phyloP scores from a whole-genome alignment of 2,329 filamentous ascomycete genomes.

The Fusarium sp. region DNA sequence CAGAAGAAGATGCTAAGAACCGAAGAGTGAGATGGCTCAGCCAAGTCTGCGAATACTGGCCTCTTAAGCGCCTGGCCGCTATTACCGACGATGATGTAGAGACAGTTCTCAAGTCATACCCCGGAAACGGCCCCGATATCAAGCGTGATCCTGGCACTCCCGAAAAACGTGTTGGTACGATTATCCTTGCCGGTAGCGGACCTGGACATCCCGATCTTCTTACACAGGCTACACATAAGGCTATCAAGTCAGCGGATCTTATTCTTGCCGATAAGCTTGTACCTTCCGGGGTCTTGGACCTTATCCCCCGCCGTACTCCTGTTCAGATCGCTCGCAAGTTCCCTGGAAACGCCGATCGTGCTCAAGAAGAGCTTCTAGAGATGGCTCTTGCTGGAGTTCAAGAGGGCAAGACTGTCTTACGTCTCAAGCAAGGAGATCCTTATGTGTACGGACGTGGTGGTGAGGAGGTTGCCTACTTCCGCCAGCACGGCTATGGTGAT shows the following conservation, averaged over 20 bases:
- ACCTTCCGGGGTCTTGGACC: conserved; percentile 83
- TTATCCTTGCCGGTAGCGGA: conserved; percentile 91
- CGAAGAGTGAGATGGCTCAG: conserved; percentile 91
- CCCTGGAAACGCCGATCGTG: conserved; percentile 93
- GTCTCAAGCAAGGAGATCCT: conserved; percentile 95
- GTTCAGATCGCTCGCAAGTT: conserved; percentile 97
- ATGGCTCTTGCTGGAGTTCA: conserved; percentile 76
- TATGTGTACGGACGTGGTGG: conserved; percentile 96
- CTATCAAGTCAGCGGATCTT: conserved; percentile 79
- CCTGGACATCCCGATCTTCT: conserved; percentile 93
- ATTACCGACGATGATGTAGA: conserved; percentile 86
- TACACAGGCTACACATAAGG: conserved; percentile 82
- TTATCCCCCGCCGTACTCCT: conserved; percentile 89
- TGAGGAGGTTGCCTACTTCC: conserved; percentile 91
- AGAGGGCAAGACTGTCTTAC: conserved; percentile 81
- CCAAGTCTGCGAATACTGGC: conserved; percentile 99
- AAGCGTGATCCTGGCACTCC: conserved; percentile 33
- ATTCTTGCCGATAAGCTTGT: conserved; percentile 89
- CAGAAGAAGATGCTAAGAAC: conserved; percentile 78
- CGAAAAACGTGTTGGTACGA: conserved; percentile 66
- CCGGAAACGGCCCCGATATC: conserved; percentile 47
- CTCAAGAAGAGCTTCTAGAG: conserved; percentile 88
- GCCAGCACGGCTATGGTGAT: conserved; percentile 73
- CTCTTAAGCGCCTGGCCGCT: conserved; percentile 80
- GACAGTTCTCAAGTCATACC: conserved; percentile 79